A percentile compares a stretch with the other conserved stretches of the same genome.
These are phyloP conservation scores for Geosiphon pyriformis DNA, from an alignment of 192 early-diverging fungal genomes.

Conservation along the genomic window DNA sequence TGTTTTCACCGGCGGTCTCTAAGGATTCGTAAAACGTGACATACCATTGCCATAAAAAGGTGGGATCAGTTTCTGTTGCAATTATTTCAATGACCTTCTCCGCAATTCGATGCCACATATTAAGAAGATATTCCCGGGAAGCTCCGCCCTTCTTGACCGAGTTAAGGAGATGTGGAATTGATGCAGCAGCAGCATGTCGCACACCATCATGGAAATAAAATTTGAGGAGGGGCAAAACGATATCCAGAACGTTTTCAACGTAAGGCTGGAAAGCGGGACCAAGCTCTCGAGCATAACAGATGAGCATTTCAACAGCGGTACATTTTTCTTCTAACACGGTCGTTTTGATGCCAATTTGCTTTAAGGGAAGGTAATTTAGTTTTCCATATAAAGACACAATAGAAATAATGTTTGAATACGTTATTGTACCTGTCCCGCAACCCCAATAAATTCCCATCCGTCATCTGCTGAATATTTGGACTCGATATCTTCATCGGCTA, in stretches of 20 bases:
- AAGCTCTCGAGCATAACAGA: slow-evolving; percentile 89
- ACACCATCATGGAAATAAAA: slow-evolving; percentile 99
- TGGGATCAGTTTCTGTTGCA: slow-evolving; percentile 72
- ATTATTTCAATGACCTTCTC: slow-evolving; percentile 76
- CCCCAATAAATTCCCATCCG: slow-evolving; percentile 93
- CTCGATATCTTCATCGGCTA: slow-evolving; percentile 70
- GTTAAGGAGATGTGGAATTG: slow-evolving; percentile 76
- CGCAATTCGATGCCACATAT: slow-evolving; percentile 70
- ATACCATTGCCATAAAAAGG: slow-evolving; percentile 74
- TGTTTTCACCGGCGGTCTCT: slow-evolving; percentile 58
- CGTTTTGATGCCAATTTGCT: slow-evolving; percentile 92
- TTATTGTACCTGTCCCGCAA: slow-evolving; percentile 67
- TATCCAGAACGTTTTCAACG: slow-evolving; percentile 75
- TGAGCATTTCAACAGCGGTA: slow-evolving; percentile 96
- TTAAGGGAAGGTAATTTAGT: background rate
- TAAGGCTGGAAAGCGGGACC: slow-evolving; percentile 85
- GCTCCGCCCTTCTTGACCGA: slow-evolving; percentile 50
- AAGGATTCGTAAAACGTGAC: slow-evolving; percentile 70
- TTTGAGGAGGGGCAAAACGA: slow-evolving; percentile 83
- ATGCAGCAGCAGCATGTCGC: slow-evolving; percentile 75
- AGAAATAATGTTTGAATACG: background rate
- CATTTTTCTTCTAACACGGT: slow-evolving; percentile 96
- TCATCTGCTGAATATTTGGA: slow-evolving; percentile 89
- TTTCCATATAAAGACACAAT: background rate
- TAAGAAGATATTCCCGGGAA: slow-evolving; percentile 46